A percentile compares a stretch with the other conserved stretches of the same genome.
Evolutionary conservation across 805 yeast species (phyloP).

Genomic region (Yarrowia yakushimensis): DNA sequence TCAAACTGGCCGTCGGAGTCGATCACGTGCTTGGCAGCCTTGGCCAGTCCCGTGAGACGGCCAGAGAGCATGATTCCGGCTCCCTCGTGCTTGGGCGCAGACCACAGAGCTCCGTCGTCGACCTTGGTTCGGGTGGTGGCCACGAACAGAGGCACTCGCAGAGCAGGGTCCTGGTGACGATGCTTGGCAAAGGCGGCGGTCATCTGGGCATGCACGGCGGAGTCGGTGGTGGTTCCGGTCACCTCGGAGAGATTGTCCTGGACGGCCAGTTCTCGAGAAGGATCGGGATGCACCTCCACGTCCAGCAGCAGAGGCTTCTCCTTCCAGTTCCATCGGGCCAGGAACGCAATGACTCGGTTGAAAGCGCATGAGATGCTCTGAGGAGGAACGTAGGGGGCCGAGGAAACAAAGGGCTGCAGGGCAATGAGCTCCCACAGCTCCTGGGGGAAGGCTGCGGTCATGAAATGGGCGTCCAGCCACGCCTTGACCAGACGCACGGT

Average conservation of each 20-base stretch:
- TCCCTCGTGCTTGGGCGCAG: slow-evolving; percentile 49
- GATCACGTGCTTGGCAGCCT: slow-evolving; percentile 55
- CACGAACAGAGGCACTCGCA: slow-evolving; percentile 67
- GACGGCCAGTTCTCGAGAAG: slow-evolving; percentile 6
- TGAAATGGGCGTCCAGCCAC: slow-evolving; percentile 83
- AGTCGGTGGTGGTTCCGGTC: slow-evolving; percentile 45
- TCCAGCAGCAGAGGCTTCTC: slow-evolving; percentile 82
- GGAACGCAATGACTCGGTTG: slow-evolving; percentile 62
- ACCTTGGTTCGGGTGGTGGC: slow-evolving; percentile 60
- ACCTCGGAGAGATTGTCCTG: slow-evolving; percentile 31
- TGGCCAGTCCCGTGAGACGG: slow-evolving; percentile 81
- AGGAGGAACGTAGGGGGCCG: slow-evolving; percentile 81
- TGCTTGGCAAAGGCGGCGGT: slow-evolving; percentile 62
- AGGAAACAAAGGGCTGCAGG: slow-evolving; percentile 78
- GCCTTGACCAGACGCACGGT: slow-evolving; percentile 79
- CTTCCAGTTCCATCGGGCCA: slow-evolving; percentile 92
- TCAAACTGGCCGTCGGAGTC: slow-evolving; percentile 9
- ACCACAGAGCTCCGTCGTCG: slow-evolving; percentile 75
- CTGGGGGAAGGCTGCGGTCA: slow-evolving; percentile 67
- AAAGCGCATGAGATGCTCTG: slow-evolving; percentile 78
- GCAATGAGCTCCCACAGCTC: slow-evolving; percentile 81
- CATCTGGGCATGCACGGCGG: slow-evolving; percentile 59
- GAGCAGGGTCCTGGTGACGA: slow-evolving; percentile 77
- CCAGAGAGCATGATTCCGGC: slow-evolving; percentile 71
- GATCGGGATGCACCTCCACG: slow-evolving; percentile 43